These are phyloP conservation scores for Ceratocystis cacaofunesta DNA, from an alignment of 2,329 filamentous ascomycete genomes.

Conservation along the genomic window DNA sequence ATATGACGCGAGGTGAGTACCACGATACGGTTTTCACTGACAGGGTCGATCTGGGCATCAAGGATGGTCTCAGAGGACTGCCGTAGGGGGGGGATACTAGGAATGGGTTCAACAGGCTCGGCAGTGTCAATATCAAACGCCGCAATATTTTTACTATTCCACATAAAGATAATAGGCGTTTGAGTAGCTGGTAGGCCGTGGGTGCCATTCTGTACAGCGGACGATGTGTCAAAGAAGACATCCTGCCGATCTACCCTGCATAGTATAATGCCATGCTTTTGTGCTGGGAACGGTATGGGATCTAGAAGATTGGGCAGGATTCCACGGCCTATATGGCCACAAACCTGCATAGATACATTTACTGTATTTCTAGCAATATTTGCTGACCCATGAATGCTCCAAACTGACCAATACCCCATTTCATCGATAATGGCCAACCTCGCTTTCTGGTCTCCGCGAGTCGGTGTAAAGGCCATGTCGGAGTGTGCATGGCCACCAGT, in stretches of 20 bases:
- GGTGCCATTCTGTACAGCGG: neutral
- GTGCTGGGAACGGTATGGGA: slow-evolving; percentile 21
- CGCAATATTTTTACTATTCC: slow-evolving; percentile 12
- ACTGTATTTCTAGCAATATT: slow-evolving; percentile 24
- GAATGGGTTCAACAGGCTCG: neutral
- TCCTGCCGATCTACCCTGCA: slow-evolving; percentile 19
- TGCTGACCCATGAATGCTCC: slow-evolving; percentile 37
- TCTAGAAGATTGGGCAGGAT: slow-evolving; percentile 25
- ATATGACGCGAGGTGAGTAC: slow-evolving; percentile 16
- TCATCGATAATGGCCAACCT: slow-evolving; percentile 54
- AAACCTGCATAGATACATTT: slow-evolving; percentile 24
- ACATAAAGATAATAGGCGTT: slow-evolving; percentile 12
- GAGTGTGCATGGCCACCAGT: slow-evolving; percentile 43
- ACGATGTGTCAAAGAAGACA: neutral
- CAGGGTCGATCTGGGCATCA: slow-evolving; percentile 11
- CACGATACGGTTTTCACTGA: slow-evolving; percentile 8
- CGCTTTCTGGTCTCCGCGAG: slow-evolving; percentile 28
- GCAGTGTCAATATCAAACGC: slow-evolving; percentile 9
- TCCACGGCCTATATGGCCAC: slow-evolving; percentile 33
- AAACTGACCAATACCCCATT: slow-evolving; percentile 51
- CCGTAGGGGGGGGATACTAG: slow-evolving; percentile 7
- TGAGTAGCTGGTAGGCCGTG: neutral
- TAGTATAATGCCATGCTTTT: slow-evolving; percentile 32
- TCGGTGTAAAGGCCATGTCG: slow-evolving; percentile 51
- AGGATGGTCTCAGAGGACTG: slow-evolving; percentile 15